These are phyloP conservation scores for Phytophthora sp. DNA, from an alignment of 352 stramenopile genomes.

Conservation along the genomic window DNA sequence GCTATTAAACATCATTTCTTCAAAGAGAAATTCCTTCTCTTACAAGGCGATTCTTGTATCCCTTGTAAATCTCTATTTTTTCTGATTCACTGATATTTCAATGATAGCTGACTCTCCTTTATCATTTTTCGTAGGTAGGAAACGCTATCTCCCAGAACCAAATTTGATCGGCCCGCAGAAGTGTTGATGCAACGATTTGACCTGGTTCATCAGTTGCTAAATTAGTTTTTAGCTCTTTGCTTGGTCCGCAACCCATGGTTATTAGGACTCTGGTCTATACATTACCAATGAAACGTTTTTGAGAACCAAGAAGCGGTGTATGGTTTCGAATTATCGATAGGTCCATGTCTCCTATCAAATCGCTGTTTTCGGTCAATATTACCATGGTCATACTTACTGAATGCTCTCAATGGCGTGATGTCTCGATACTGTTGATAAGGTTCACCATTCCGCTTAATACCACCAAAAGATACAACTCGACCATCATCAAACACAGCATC, in stretches of 20 bases:
- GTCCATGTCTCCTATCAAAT: too few species aligned
- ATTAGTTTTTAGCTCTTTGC: constrained; percentile 4
- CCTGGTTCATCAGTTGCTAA: background rate
- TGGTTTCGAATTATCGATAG: too few species aligned
- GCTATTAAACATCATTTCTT: too few species aligned
- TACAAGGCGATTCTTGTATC: background rate
- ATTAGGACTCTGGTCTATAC: too few species aligned
- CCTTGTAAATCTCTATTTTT: constrained; percentile 5
- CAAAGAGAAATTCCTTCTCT: background rate
- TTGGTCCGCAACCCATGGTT: background rate
- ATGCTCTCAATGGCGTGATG: too few species aligned
- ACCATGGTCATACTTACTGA: too few species aligned
- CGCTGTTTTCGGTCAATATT: too few species aligned
- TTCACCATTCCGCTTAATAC: too few species aligned
- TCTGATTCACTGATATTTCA: constrained; percentile 2
- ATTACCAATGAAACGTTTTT: constrained; percentile 2
- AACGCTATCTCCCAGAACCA: too few species aligned
- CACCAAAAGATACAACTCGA: too few species aligned
- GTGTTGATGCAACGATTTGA: background rate
- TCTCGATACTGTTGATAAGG: too few species aligned
- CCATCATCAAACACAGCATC: too few species aligned
- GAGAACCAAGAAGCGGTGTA: background rate
- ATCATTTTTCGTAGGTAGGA: constrained; percentile 2
- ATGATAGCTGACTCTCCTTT: constrained; percentile 8
- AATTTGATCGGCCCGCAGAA: constrained; percentile 5